phyloP scores from a whole-genome alignment of 495 filamentous ascomycete genomes.

The Pyrenula massariospora region DNA sequence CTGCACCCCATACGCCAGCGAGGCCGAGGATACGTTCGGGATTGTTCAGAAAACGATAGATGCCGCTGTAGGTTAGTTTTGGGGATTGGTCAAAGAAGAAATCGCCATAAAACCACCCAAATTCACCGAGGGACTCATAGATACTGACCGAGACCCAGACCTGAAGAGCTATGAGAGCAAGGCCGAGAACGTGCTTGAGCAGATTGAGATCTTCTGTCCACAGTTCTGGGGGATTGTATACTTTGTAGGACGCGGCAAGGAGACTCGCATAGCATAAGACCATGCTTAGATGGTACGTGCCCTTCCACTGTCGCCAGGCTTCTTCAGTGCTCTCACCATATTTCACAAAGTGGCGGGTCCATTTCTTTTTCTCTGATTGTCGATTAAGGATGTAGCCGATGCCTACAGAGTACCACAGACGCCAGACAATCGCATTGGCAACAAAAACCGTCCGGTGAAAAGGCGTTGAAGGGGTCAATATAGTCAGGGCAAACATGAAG shows the following conservation, averaged over 20 bases:
- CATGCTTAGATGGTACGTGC: slow-evolving; percentile 86
- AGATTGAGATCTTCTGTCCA: slow-evolving; percentile 77
- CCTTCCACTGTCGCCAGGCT: slow-evolving; percentile 97
- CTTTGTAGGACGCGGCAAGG: slow-evolving; percentile 87
- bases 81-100: slow-evolving; percentile 80
- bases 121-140: slow-evolving; percentile 92
- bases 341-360: slow-evolving; percentile 95
- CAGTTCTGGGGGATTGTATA: slow-evolving; percentile 75
- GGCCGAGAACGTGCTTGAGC: slow-evolving; percentile 76
- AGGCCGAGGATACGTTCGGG: slow-evolving; percentile 88
- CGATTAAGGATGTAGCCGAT: slow-evolving; percentile 72
- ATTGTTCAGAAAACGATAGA: slow-evolving; percentile 96
- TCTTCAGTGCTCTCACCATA: slow-evolving; percentile 82
- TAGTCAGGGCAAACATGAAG: slow-evolving; percentile 60
- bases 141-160: slow-evolving; percentile 90
- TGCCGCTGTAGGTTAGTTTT: slow-evolving; percentile 90
- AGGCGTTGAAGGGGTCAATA: slow-evolving; percentile 66
- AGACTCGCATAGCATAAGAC: slow-evolving; percentile 81
- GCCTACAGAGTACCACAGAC: slow-evolving; percentile 85
- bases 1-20: slow-evolving; percentile 92
- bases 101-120: slow-evolving; percentile 98
- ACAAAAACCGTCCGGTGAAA: slow-evolving; percentile 69
- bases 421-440: slow-evolving; percentile 66
- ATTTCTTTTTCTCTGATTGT: slow-evolving; percentile 81
- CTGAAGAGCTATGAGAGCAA: slow-evolving; percentile 72